Percentiles rank a stretch among this genome's conserved stretches.
Conservation (phyloP, 73 alveolate genomes). For the Effrenium voratum region DNA sequence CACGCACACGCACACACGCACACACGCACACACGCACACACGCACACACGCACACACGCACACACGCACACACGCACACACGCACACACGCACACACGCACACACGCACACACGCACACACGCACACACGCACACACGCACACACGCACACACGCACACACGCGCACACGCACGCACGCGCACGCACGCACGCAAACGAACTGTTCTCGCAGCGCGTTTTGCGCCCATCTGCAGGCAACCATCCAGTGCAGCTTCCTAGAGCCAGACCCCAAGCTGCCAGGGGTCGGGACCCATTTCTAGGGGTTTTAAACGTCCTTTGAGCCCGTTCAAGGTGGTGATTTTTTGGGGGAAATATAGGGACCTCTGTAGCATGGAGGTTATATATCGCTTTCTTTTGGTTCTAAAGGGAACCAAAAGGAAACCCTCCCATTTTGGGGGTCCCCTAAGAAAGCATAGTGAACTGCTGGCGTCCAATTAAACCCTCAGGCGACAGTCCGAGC, state of each 20-base stretch:
- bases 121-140: slow-evolving; percentile 37
- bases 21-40: slow-evolving; percentile 11
- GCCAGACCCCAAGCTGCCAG: neutral
- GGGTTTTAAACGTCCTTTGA: too few species aligned
- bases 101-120: slow-evolving; percentile 36
- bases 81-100: slow-evolving; percentile 10
- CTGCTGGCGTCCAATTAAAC: too few species aligned
- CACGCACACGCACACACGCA: slow-evolving; percentile 1
- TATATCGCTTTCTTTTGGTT: too few species aligned
- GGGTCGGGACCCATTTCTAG: neutral
- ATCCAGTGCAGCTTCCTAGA: slow-evolving; percentile 52
- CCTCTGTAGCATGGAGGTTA: too few species aligned
- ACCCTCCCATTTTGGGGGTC: too few species aligned
- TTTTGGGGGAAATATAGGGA: too few species aligned
- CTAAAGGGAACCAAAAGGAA: too few species aligned
- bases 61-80: slow-evolving; percentile 34
- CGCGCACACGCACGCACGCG: slow-evolving; percentile 35
- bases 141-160: slow-evolving; percentile 36
- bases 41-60: slow-evolving; percentile 31
- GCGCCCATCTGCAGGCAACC: too few species aligned
- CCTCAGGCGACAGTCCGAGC: too few species aligned
- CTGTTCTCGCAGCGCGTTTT: too few species aligned
- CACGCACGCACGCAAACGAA: neutral
- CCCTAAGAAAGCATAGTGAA: too few species aligned
- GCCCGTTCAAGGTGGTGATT: too few species aligned